Evolutionary conservation across 192 early-diverging fungal genomes (phyloP), one percentile per base, ranked within the genome.

Genomic region (Entophlyctis helioformis): DNA sequence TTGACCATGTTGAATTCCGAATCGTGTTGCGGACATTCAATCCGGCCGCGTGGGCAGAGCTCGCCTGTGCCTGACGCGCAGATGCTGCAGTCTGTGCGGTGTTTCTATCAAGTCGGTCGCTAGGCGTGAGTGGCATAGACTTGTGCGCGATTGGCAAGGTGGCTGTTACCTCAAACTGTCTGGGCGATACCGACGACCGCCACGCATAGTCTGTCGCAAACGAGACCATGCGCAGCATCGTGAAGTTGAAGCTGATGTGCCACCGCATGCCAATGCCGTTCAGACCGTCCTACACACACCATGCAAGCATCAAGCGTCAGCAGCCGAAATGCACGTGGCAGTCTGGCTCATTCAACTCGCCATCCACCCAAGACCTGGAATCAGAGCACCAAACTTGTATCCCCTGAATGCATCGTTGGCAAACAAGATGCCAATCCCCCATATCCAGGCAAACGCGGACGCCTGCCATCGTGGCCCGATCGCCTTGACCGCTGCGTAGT

Each of bases 191-290:
- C 2, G 21, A 35, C 23, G 20, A 28, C n/a, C 3, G 25, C 91
- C 89, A 95, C 54, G 93, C 87, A 49, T 83, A 87, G 64, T 98
- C 94, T 84, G 96, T 82, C 39, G 82, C 75, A 56, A 84, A 98
- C 3, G 90, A 92, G 19, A 98, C 71, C 69, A 96, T 82, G 12
- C 86, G 76, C 6, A 98, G 74, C 67, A 88, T 81, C 2, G 71
- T 73, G 42, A 96, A 81, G 54, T 96, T 96, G 67, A 94, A 93
- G 3, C 79, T 81, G 21, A 92, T 60, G 50, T 84, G 71, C 94
- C 94, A 98, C 28, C 91, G 75, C 10, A 65, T 59, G 57, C 80
- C 59, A 13, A 93, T 46, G 4, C 91, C 94, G 7, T 56, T 62
- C 50, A 74, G 66, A 8, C 45, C 27, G 55, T 96, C 90, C 81